Percentiles rank a stretch among this genome's conserved stretches.
Evolutionary conservation across 2,329 filamentous ascomycete genomes (phyloP).

Genomic region (Monilinia fructigena): DNA sequence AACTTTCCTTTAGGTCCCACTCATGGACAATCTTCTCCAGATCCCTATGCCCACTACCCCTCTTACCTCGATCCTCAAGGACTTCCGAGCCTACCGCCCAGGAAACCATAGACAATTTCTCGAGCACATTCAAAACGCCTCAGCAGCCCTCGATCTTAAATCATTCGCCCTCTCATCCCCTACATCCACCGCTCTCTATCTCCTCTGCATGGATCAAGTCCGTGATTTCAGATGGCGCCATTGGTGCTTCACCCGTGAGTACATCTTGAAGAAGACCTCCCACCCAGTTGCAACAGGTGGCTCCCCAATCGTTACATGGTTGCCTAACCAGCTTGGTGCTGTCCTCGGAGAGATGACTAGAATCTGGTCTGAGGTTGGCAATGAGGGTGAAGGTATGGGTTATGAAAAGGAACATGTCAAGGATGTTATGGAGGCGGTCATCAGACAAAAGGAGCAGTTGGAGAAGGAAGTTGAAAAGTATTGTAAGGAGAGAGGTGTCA

Average conservation of each 20-base stretch:
- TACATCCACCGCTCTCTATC: constrained; percentile 61
- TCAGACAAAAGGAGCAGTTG: constrained; percentile 63
- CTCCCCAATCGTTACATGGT: constrained; percentile 79
- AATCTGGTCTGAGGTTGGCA: constrained; percentile 45
- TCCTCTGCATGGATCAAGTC: constrained; percentile 69
- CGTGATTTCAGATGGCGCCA: constrained; percentile 81
- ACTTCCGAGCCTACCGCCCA: constrained; percentile 87
- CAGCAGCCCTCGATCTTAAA: constrained; percentile 53
- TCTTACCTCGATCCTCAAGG: constrained; percentile 79
- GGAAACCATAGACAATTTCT: constrained; percentile 87
- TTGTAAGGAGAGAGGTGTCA: constrained; percentile 56
- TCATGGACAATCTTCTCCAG: constrained; percentile 83
- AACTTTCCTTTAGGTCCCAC: constrained; percentile 57
- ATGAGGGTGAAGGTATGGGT: constrained; percentile 30
- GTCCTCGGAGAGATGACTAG: constrained; percentile 69
- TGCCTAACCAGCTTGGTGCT: constrained; percentile 76
- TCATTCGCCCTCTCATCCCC: constrained; percentile 54
- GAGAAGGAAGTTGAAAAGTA: constrained; percentile 75
- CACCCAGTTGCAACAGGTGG: constrained; percentile 80
- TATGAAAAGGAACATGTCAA: constrained; percentile 56
- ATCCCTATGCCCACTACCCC: constrained; percentile 87
- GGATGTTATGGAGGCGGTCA: constrained; percentile 67
- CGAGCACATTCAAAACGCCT: constrained; percentile 60
- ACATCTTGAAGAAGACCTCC: constrained; percentile 74
- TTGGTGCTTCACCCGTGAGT: constrained; percentile 83